A percentile compares a stretch with the other conserved stretches of the same genome.
phyloP scores from a whole-genome alignment of 129 eudicot genomes.

The Scalesia atractyloides region DNA sequence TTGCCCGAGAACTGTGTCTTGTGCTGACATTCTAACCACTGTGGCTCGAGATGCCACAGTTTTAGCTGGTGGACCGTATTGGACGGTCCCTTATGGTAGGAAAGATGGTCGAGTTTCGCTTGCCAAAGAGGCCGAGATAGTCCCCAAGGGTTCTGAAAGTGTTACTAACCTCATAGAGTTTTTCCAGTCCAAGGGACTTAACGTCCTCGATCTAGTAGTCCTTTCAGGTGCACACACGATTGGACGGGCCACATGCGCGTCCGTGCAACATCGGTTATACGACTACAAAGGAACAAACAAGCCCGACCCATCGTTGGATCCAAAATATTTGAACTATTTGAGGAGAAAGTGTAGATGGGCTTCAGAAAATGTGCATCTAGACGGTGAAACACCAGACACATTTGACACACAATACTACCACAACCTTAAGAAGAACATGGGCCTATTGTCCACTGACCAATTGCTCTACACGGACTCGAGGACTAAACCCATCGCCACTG shows the following conservation, averaged over 20 bases:
- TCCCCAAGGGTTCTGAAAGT: slow-evolving; percentile 72
- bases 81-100: slow-evolving; percentile 76
- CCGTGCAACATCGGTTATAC: slow-evolving; percentile 65
- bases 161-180: slow-evolving; percentile 71
- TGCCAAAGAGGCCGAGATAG: slow-evolving; percentile 55
- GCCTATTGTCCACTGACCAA: slow-evolving; percentile 74
- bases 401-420: slow-evolving; percentile 73
- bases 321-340: slow-evolving; percentile 68
- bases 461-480: slow-evolving; percentile 64
- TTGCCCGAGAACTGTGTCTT: slow-evolving; percentile 77
- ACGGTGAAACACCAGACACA: slow-evolving; percentile 58
- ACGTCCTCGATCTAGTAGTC: slow-evolving; percentile 70
- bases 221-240: slow-evolving; percentile 93
- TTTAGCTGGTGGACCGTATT: slow-evolving; percentile 65
- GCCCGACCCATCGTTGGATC: slow-evolving; percentile 66
- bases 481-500: slow-evolving; percentile 54
- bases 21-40: slow-evolving; percentile 77
- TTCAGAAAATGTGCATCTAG: slow-evolving; percentile 66
- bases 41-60: slow-evolving; percentile 80
- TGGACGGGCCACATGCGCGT: slow-evolving; percentile 71
- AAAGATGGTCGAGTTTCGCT: slow-evolving; percentile 71
- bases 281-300: slow-evolving; percentile 67
- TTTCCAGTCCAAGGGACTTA: slow-evolving; percentile 81
- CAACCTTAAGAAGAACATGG: slow-evolving; percentile 75
- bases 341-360: slow-evolving; percentile 86